A percentile compares a stretch with the other conserved stretches of the same genome.
phyloP scores from a whole-genome alignment of 805 yeast genomes.

The Starmerella kuoi region DNA sequence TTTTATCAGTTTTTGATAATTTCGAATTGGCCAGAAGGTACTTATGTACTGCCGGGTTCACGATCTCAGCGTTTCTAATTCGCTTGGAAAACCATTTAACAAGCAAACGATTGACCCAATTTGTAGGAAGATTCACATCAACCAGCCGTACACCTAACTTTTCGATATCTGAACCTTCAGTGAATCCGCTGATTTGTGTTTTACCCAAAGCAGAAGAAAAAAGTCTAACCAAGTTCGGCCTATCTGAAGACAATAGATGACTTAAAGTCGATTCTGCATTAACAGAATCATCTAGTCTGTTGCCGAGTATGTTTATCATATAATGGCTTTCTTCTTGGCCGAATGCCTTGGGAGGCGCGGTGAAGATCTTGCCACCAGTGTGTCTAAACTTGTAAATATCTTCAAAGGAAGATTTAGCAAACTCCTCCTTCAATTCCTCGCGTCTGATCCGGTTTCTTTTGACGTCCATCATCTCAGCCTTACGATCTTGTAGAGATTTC shows the following conservation, averaged over 20 bases:
- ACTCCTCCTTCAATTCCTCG: conserved; percentile 46
- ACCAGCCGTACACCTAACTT: conserved; percentile 47
- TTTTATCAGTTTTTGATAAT: conserved; percentile 45
- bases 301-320: conserved; percentile 68
- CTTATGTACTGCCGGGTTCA: conserved; percentile 35
- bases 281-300: conserved; percentile 33
- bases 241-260: conserved; percentile 20
- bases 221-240: conserved; percentile 52
- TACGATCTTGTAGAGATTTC: conserved; percentile 31
- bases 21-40: conserved; percentile 56
- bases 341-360: conserved; percentile 72
- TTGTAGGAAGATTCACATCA: conserved; percentile 67
- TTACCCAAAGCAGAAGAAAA: conserved; percentile 62
- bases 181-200: conserved; percentile 49
- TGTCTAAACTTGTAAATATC: conserved; percentile 53
- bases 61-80: conserved; percentile 37
- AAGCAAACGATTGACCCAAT: conserved; percentile 51
- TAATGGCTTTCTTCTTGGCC: conserved; percentile 56
- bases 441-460: conserved; percentile 39
- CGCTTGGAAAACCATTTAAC: conserved; percentile 41
- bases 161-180: conserved; percentile 36
- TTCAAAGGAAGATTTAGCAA: conserved; percentile 55
- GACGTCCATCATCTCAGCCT: conserved; percentile 38
- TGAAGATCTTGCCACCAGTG: conserved; percentile 74
- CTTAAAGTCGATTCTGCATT: conserved; percentile 19